Evolutionary conservation across 179 eudicot species (phyloP).

Genomic region (Sideroxylon spinosum): DNA sequence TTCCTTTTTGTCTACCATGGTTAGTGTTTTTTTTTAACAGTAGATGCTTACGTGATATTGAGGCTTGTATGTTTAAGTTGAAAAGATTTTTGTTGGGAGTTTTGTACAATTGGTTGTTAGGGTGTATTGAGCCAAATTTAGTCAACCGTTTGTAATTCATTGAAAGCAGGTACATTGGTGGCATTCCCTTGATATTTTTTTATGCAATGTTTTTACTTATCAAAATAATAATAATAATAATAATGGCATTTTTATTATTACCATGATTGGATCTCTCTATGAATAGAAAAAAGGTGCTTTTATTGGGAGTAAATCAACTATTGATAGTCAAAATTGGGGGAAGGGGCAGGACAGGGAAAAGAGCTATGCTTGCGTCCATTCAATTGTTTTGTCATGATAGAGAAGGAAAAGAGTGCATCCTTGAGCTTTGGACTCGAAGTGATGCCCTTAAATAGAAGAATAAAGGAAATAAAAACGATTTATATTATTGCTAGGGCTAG

Average conservation of each 20-base stretch:
- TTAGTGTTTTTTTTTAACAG: too few species aligned
- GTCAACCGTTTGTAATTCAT: too few species aligned
- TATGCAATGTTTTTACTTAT: too few species aligned
- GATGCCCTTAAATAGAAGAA: background rate
- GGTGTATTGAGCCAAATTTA: too few species aligned
- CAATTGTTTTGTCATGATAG: background rate
- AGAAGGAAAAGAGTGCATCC: background rate
- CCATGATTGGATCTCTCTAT: constrained; percentile 2
- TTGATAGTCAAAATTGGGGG: background rate
- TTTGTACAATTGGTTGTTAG: too few species aligned
- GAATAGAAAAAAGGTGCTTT: background rate
- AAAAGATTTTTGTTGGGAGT: too few species aligned
- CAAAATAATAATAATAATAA: too few species aligned
- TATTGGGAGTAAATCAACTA: background rate
- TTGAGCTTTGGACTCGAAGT: constrained; percentile 4
- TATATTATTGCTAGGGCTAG: background rate
- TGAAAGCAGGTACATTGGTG: too few species aligned
- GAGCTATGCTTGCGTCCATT: background rate
- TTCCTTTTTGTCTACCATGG: too few species aligned
- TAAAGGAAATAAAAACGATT: background rate
- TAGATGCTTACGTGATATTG: too few species aligned
- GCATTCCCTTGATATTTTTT: too few species aligned
- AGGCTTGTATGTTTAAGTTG: too few species aligned
- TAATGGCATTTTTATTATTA: constrained; percentile 7
- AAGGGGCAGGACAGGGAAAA: background rate